Conservation (phyloP, 768 basidiomycete species). For the Termitomyces sp. region DNA sequence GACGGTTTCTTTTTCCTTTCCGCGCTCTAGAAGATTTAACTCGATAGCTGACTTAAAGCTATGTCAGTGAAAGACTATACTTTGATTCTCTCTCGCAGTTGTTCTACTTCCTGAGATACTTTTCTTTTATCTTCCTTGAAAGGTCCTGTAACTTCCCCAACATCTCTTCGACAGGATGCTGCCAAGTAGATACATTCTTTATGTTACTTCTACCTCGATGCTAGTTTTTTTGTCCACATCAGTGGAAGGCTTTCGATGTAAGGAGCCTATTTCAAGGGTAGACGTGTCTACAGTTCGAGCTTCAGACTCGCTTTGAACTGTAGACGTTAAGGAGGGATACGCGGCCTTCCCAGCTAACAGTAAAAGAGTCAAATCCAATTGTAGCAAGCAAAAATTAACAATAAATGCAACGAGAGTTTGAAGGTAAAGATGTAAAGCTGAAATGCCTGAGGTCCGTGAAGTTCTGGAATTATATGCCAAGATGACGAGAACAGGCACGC, state of each 20-base stretch:
- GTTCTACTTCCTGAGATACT: slow-evolving; percentile 1
- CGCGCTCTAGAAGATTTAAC: background rate
- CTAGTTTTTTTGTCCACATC: background rate
- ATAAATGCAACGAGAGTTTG: background rate
- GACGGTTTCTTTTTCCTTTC: background rate
- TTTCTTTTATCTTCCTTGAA: background rate
- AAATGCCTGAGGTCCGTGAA: background rate
- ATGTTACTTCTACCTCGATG: background rate
- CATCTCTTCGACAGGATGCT: background rate
- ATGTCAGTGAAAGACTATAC: background rate
- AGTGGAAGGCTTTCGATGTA: background rate
- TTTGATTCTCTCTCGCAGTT: background rate
- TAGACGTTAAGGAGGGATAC: background rate
- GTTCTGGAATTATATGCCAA: background rate
- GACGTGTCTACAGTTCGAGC: background rate
- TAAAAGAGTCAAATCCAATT: background rate
- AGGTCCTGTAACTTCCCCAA: background rate
- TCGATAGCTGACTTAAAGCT: background rate
- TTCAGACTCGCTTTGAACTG: background rate
- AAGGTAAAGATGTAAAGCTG: background rate
- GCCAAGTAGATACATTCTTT: background rate
- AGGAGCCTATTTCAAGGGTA: background rate
- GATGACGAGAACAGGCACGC: background rate
- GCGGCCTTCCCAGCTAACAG: background rate
- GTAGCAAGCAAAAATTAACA: background rate